A percentile compares a stretch with the other conserved stretches of the same genome.
Evolutionary conservation across 2,329 filamentous ascomycete genomes (phyloP).

Genomic region (Talaromyces sp.): DNA sequence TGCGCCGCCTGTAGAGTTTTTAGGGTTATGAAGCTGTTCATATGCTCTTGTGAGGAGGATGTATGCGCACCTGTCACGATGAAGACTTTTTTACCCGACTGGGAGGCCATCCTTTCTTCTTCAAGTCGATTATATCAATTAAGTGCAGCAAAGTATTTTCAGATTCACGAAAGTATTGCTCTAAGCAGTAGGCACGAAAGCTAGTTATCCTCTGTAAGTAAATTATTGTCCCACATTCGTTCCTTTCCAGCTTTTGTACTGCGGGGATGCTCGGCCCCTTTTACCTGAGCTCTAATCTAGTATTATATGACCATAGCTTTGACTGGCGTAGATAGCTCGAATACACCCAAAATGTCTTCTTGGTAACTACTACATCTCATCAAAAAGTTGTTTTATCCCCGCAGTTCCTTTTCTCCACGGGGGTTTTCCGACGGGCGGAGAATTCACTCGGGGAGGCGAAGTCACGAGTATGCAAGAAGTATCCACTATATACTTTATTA

Average conservation of each 20-base stretch:
- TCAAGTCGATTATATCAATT: not conserved
- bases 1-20: conserved; percentile 28
- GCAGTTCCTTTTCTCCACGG: not conserved
- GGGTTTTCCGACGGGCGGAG: not conserved
- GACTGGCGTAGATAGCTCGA: not conserved
- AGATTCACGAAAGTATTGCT: not conserved
- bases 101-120: not conserved
- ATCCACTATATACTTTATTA: not conserved
- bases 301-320: not conserved
- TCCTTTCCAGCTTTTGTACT: not conserved
- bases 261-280: not conserved
- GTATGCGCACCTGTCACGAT: not conserved
- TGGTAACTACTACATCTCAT: not conserved
- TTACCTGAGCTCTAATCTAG: not conserved
- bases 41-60: not conserved
- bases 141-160: not conserved
- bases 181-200: not conserved
- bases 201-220: not conserved
- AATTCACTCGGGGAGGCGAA: not conserved
- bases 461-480: not conserved
- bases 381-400: not conserved
- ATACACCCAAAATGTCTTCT: not conserved
- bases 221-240: not conserved
- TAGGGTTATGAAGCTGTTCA: not conserved
- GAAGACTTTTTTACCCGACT: not conserved